Percentiles rank a stretch among this genome's conserved stretches.
Conservation (phyloP, 768 basidiomycete species). For the Pilatotrama ljubarskyi region DNA sequence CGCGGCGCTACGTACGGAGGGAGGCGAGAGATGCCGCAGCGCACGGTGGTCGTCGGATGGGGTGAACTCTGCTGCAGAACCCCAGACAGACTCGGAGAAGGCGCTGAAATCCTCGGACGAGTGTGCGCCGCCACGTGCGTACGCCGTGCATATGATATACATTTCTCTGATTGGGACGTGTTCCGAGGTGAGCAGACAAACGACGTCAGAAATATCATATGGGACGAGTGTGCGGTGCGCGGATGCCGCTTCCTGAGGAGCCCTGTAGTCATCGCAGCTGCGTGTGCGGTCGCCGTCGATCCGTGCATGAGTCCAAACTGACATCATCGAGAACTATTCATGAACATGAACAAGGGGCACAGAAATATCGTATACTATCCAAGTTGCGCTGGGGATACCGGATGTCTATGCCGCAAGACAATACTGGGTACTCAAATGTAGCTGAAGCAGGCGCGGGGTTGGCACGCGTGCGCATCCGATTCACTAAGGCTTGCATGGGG, state of each 20-base stretch:
- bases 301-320: background rate
- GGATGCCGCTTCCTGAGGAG: background rate
- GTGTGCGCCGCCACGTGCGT: conserved; percentile 7
- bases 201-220: conserved; percentile 12
- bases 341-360: too few relatives aligned
- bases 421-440: too few relatives aligned
- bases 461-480: too few relatives aligned
- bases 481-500: background rate
- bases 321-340: too few relatives aligned
- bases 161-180: background rate
- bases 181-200: background rate
- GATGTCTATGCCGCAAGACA: too few relatives aligned
- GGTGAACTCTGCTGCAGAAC: conserved; percentile 8
- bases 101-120: conserved; percentile 5
- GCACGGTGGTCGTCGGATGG: conserved; percentile 7
- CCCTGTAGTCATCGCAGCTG: too few relatives aligned
- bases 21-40: background rate
- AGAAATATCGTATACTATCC: too few relatives aligned
- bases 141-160: conserved; percentile 10
- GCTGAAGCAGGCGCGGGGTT: too few relatives aligned
- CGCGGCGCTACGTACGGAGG: background rate
- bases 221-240: background rate
- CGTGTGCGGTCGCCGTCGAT: too few relatives aligned
- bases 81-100: conserved; percentile 11
- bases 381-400: too few relatives aligned